Base-by-base conservation (phyloP, 2,329 filamentous ascomycete genomes). In the Aureobasidium melanogenum region DNA sequence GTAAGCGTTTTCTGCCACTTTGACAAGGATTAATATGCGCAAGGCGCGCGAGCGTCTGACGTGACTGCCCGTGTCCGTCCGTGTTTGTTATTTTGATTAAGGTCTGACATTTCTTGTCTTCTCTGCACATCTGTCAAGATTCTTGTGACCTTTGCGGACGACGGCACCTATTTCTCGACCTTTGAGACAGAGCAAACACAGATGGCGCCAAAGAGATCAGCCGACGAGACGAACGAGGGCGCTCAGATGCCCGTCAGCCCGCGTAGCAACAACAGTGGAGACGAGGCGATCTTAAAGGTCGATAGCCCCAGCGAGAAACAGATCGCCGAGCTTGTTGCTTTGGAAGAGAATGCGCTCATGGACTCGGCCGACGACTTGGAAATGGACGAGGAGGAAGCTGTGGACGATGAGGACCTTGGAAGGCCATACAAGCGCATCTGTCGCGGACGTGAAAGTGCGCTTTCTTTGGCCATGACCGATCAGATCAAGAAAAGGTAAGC, bases 301-400 rank as follows among this genome's bases (percentile, higher is more conserved):
- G 59, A 61, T 32, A 61, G 59, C 54, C 59, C 59, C 17, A 47
- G 59, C 59, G 59, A 55, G 22, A 61, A 54, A 32, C 38, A 61
- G 10, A 44, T 43, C 19, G 36, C 36, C 14, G 47, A 60, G 19
- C 48, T 48, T 17, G 47, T 47, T n/a, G 41, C 48, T 38, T 24
- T 28, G 12, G 58, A 44, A 12, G 57, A 60, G 47, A 44, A 54
- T n/a, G 58, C 58, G 9, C n/a, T 60, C 26, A 32, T 44, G 47
- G 47, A 44, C 14, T 54, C 50, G 3, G 46, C 44, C 56, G 57
- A 60, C n/a, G 59, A 59, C 34, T 7, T 39, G 30, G 44, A 48
- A 7, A 50, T 50, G 56, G 56, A 30, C 15, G 48, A 55, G 8
- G 59, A 61, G 14, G 59, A 46, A 46, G 48, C 24, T 17, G 32